Percentiles rank a stretch among this genome's conserved stretches.
These are phyloP conservation scores for Fomitopsis betulina DNA, from an alignment of 1,284 basidiomycete genomes.

Conservation along the genomic window DNA sequence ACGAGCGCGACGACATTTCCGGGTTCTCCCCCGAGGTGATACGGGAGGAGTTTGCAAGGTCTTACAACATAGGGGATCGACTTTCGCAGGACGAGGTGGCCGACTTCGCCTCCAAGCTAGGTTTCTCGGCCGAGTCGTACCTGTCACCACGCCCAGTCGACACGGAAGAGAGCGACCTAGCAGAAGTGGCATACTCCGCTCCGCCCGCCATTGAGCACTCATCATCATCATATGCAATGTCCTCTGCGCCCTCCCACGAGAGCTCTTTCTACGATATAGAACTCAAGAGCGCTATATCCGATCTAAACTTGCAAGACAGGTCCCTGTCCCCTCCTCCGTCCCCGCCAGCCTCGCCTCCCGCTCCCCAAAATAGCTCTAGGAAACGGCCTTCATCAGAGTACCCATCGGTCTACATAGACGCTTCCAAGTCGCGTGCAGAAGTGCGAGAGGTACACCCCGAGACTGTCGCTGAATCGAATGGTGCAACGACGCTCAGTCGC, in stretches of 20 bases:
- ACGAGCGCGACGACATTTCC: slow-evolving; percentile 39
- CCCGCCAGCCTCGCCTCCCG: slow-evolving; percentile 15
- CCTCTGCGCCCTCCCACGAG: slow-evolving; percentile 17
- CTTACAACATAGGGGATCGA: slow-evolving; percentile 22
- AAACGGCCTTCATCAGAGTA: background rate
- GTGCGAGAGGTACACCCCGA: slow-evolving; percentile 18
- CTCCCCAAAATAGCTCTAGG: background rate
- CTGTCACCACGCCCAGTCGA: slow-evolving; percentile 55
- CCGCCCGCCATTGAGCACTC: slow-evolving; percentile 20
- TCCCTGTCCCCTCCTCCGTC: slow-evolving; percentile 25
- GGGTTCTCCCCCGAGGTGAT: slow-evolving; percentile 55
- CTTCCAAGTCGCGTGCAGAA: slow-evolving; percentile 30
- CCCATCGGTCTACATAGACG: slow-evolving; percentile 42
- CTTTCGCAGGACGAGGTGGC: slow-evolving; percentile 14
- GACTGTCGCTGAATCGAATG: slow-evolving; percentile 5
- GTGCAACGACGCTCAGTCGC: slow-evolving; percentile 1
- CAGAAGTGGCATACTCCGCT: slow-evolving; percentile 7
- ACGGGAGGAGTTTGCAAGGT: slow-evolving; percentile 54
- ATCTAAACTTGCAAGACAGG: slow-evolving; percentile 20
- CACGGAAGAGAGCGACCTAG: slow-evolving; percentile 30
- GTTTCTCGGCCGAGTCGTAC: slow-evolving; percentile 36
- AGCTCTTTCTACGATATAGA: slow-evolving; percentile 29
- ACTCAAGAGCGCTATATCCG: slow-evolving; percentile 38
- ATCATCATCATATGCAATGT: slow-evolving; percentile 15
- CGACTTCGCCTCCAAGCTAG: slow-evolving; percentile 21